Evolutionary conservation across 2,329 filamentous ascomycete species (phyloP).

Genomic region (Coleophoma eucalyptorum): DNA sequence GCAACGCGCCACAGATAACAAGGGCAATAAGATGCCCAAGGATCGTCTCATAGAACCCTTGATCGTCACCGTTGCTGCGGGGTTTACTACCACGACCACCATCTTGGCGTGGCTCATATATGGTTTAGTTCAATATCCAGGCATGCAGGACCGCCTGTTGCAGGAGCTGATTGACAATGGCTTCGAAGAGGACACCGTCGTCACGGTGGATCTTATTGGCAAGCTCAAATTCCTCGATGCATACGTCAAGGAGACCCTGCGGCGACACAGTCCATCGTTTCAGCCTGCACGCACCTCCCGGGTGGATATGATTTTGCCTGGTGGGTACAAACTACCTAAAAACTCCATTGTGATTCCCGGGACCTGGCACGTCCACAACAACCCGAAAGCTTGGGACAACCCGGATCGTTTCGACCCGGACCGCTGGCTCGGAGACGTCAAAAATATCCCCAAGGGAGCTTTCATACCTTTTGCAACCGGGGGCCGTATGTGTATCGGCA

Average conservation of each 20-base stretch:
- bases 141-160: conserved; percentile 38
- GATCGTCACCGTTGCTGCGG: conserved; percentile 37
- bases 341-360: conserved; percentile 22
- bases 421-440: conserved; percentile 14
- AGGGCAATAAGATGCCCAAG: conserved; percentile 37
- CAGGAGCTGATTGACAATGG: conserved; percentile 39
- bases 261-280: conserved; percentile 41
- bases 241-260: conserved; percentile 41
- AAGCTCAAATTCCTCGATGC: conserved; percentile 33
- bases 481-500: conserved; percentile 32
- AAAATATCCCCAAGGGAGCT: conserved; percentile 11
- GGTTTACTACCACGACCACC: conserved; percentile 42
- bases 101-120: conserved; percentile 44
- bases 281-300: conserved; percentile 42
- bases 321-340: conserved; percentile 38
- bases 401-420: conserved; percentile 13
- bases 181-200: conserved; percentile 24
- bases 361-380: conserved; percentile 17
- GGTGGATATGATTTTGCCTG: conserved; percentile 38
- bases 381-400: conserved; percentile 14
- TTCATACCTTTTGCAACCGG: conserved; percentile 34
- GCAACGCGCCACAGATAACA: conserved; percentile 34
- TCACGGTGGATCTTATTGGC: conserved; percentile 30
- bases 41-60: conserved; percentile 25
- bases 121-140: conserved; percentile 35